Evolutionary conservation across 2,329 filamentous ascomycete genomes (phyloP).

Genomic region (Onygenales sp.): DNA sequence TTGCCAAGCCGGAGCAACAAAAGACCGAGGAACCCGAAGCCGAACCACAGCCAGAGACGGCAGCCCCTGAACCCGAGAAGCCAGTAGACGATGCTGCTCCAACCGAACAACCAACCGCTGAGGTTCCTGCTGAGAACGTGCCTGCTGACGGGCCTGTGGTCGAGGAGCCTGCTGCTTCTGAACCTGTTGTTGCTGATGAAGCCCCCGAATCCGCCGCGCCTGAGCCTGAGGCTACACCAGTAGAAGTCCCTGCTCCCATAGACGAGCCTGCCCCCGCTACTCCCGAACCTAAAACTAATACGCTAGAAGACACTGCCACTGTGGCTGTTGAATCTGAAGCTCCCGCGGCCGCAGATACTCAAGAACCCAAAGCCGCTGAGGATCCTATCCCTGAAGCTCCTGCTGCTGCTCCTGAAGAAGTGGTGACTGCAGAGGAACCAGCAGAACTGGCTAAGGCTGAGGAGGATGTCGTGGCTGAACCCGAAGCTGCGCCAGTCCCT

Average conservation of each 20-base stretch:
- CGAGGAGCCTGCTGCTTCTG: conserved; percentile 1
- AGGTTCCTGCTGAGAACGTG: conserved; percentile 7
- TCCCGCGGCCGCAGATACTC: neutral
- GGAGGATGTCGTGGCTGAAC: neutral
- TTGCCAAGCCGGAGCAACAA: neutral
- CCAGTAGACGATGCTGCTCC: neutral
- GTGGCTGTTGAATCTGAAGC: neutral
- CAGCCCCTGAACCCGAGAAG: neutral
- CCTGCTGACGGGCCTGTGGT: conserved; percentile 5
- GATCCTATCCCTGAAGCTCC: neutral
- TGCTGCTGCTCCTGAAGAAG: neutral
- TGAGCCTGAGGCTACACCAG: neutral
- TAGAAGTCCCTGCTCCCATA: neutral
- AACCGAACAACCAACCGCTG: neutral
- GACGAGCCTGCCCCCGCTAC: neutral
- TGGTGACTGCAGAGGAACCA: neutral
- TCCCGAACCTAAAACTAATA: neutral
- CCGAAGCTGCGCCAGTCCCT: neutral
- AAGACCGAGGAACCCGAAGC: conserved; percentile 1
- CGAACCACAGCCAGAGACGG: neutral
- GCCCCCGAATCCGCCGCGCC: neutral
- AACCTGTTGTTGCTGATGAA: neutral
- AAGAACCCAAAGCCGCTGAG: too few species aligned
- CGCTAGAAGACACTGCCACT: neutral
- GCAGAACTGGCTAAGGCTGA: neutral